A percentile compares a stretch with the other conserved stretches of the same genome.
phyloP scores from a whole-genome alignment of 2,329 filamentous ascomycete genomes.

The Botrytis medusae region DNA sequence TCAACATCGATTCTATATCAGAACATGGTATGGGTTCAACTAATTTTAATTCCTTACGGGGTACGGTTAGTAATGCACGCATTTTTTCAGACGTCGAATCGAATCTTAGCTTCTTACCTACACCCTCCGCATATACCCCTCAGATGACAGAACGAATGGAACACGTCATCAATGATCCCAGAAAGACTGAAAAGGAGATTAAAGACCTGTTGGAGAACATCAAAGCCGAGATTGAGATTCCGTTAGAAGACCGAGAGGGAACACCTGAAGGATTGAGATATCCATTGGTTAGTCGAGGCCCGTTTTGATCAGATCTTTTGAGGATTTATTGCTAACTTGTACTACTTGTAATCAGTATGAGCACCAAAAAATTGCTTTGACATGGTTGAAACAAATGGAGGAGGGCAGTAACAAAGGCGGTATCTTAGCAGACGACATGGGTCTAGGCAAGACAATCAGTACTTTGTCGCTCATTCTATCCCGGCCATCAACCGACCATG shows the following conservation, averaged over 20 bases:
- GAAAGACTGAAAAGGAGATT: constrained; percentile 63
- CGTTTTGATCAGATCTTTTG: background rate
- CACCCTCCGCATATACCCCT: constrained; percentile 39
- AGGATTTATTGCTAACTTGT: constrained; percentile 23
- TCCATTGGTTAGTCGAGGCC: constrained; percentile 46
- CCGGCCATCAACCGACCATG: constrained; percentile 56
- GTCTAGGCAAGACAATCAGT: constrained; percentile 81
- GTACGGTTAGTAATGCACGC: background rate
- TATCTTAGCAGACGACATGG: constrained; percentile 81
- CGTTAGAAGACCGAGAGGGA: constrained; percentile 60
- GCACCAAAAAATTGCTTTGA: constrained; percentile 76
- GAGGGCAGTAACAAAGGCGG: constrained; percentile 69
- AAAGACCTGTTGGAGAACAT: constrained; percentile 71
- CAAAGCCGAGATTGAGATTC: constrained; percentile 66
- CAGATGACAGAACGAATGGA: constrained; percentile 30
- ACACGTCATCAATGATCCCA: constrained; percentile 45
- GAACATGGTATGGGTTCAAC: background rate
- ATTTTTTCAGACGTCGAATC: constrained; percentile 33
- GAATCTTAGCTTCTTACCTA: constrained; percentile 33
- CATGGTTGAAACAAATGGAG: constrained; percentile 76
- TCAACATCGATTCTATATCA: constrained; percentile 16
- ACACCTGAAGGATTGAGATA: constrained; percentile 69
- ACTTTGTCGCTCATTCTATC: constrained; percentile 64
- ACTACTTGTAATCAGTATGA: constrained; percentile 51
- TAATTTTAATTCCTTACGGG: constrained; percentile 3